Percentiles rank a stretch among this genome's conserved stretches.
phyloP scores from a whole-genome alignment of 1,284 basidiomycete species.

The Cryptococcus neoformans region DNA sequence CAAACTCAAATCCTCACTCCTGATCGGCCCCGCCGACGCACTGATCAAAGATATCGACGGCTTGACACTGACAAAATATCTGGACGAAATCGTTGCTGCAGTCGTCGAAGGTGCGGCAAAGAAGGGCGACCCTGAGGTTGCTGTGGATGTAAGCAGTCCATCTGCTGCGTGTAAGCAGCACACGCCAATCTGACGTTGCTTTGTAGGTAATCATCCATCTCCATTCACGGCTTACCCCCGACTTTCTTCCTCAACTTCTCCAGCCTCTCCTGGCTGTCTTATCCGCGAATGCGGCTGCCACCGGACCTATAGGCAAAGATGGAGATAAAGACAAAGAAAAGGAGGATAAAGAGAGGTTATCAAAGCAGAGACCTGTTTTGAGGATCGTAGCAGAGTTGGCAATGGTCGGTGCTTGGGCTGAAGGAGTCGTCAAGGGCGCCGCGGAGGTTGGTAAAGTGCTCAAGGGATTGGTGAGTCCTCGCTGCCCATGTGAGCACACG shows the following conservation, averaged over 20 bases:
- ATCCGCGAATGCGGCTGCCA: constrained; percentile 34
- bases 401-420: constrained; percentile 65
- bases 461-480: constrained; percentile 59
- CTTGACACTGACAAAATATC: constrained; percentile 89
- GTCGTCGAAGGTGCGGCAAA: constrained; percentile 77
- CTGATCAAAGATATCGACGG: constrained; percentile 87
- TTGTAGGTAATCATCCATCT: constrained; percentile 77
- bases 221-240: constrained; percentile 76
- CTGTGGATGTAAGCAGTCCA: constrained; percentile 69
- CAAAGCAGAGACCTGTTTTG: constrained; percentile 78
- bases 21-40: constrained; percentile 58
- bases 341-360: constrained; percentile 77
- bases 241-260: constrained; percentile 73
- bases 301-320: constrained; percentile 35
- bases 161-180: neutral
- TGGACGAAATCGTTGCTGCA: constrained; percentile 89
- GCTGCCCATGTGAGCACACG: neutral
- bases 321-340: constrained; percentile 73
- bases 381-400: constrained; percentile 87
- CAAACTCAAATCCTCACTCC: constrained; percentile 59
- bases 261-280: constrained; percentile 65
- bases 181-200: neutral
- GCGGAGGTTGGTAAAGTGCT: constrained; percentile 73
- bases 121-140: constrained; percentile 82
- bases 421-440: constrained; percentile 58